phyloP scores from a whole-genome alignment of 2,329 filamentous ascomycete species.

The Colletotrichum sp. region DNA sequence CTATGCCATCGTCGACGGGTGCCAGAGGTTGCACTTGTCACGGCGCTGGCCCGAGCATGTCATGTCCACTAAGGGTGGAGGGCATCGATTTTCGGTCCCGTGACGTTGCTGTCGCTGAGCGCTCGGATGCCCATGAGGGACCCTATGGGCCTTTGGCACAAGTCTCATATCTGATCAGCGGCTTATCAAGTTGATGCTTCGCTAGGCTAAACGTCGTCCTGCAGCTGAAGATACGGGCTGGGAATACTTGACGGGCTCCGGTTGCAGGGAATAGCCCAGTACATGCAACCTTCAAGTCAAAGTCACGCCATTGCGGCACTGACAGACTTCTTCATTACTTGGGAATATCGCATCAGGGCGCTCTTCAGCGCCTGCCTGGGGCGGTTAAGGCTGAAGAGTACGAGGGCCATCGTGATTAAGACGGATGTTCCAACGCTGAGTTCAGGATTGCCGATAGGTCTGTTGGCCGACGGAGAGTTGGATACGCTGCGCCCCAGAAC shows the following conservation, averaged over 20 bases:
- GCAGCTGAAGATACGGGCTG: neutral
- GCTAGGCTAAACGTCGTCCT: conserved; percentile 1
- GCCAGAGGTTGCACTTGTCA: neutral
- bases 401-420: neutral
- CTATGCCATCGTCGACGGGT: neutral
- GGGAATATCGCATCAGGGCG: neutral
- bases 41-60: neutral
- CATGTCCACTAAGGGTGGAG: neutral
- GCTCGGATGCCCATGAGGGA: neutral
- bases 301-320: conserved; percentile 4
- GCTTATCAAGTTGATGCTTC: neutral
- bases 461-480: neutral
- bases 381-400: neutral
- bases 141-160: neutral
- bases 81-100: neutral
- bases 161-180: neutral
- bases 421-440: neutral
- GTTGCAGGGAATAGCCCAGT: neutral
- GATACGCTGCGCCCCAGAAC: conserved; percentile 7
- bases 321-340: neutral
- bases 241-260: neutral
- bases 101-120: neutral
- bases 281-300: conserved; percentile 5
- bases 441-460: neutral
- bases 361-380: neutral